Evolutionary conservation across 129 eudicot genomes (phyloP), one percentile per base, ranked within the genome.

Genomic region (Centrapalus pauciflorus): DNA sequence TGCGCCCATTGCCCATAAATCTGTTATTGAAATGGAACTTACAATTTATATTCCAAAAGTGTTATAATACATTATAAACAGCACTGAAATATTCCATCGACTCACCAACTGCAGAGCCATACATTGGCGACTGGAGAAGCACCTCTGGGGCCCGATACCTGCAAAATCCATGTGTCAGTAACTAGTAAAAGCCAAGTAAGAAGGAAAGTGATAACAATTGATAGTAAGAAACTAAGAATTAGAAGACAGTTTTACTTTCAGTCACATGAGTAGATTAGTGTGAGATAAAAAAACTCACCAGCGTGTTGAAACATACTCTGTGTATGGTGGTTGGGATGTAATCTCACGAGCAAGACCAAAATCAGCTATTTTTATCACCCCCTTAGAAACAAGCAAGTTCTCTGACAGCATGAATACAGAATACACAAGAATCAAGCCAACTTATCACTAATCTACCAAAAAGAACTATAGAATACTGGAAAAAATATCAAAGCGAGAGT

Each of bases 81-180:
- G 30, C 48, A 64, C 27, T 43, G 41, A 5, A 26, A 7, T 17
- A 12, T 33, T 25, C 38, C 46, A 57, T 43, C 75, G 67, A 87
- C 97, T 85, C 74, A 91, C 97, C 97, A 74, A 91, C 97, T 37
- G 94, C 86, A 59, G 96, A 78, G 64, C 89, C 89, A 77, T 91
- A 91, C 14, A 66, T 83, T 70, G 96, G 86, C 1, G 90, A 85
- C 79, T 81, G 89, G 26, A 91, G 95, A 61, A 87, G 85, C 30
- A 91, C 93, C 74, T 91, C 97, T 71, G 97, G 97, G 38, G 97
- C 97, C 26, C 97, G 88, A 73, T 91, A 91, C 97, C 97, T 90
- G 83, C 40, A 71, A 82, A 21, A 34, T 5, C 63, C 67, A 66
- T 20, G 55, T 58, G 67, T 51, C 26, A 11, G 56, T 21, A 30